Base-by-base conservation (phyloP, 176 grass and related monocot species). In the Juncus effusus region DNA sequence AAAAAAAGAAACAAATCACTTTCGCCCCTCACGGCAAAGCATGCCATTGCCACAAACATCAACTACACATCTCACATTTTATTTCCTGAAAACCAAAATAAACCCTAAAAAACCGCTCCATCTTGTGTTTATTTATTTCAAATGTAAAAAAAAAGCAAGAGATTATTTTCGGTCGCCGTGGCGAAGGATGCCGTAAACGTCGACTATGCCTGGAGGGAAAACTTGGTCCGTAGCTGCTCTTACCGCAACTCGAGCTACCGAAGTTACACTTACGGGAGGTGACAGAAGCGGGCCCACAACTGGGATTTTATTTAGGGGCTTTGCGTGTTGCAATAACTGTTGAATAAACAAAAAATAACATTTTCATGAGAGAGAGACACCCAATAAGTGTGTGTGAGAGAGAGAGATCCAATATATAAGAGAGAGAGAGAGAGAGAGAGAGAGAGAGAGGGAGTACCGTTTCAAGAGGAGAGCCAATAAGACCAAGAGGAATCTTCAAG, bases 191-290 rank as follows among this genome's bases (percentile, higher is more conserved):
- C 92, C 87, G 39, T 91, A 77, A 5, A 85, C 82, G 67, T 96
- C 87, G 0, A 96, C 80, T 10, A 91, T 86, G 54, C 92, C 92
- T 12, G 92, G 92, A 67, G 92, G 92, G 36, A 96, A 96, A 6
- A 86, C 92, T 13, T 79, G 87, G 69, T 96, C 85, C 10, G 71
- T 88, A 2, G 87, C 93, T 52, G 87, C 93, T 75, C 87, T 76
- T 56, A 91, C 85, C 11, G 93, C 87, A 5, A 91, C 87, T 66
- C 79, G 91, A 3, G 82, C 87, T 53, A 91, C 79, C 0, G 80
- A 80, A 8, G 79, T 56, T 66, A 78, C 87, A 74, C 71, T 91
- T 64, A 96, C 82, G 0, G 93, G 93, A 60, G 92, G 93, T 3
- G 82, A 86, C 38, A 96, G 70, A 8, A 96, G 75, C 4, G 87